Percentiles rank a stretch among this genome's conserved stretches.
phyloP scores from a whole-genome alignment of 2,329 filamentous ascomycete species.

The Arthrobotrys megalospora region DNA sequence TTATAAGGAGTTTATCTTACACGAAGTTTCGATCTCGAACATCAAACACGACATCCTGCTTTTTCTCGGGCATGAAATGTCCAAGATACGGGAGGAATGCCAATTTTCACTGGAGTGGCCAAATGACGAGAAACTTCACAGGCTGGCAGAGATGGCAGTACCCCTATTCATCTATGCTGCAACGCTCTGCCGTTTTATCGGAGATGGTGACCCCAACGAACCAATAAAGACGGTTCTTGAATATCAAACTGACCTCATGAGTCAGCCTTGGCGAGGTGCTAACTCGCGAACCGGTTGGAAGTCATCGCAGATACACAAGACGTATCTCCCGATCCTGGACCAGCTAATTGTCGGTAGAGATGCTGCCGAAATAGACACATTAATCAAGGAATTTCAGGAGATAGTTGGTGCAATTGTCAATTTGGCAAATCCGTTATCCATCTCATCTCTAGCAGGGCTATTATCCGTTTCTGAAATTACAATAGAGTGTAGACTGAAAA shows the following conservation, averaged over 20 bases:
- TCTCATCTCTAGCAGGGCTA: neutral
- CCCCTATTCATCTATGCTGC: conserved; percentile 65
- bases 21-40: neutral
- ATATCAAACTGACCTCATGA: neutral
- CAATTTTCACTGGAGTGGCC: conserved; percentile 53
- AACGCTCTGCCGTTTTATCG: conserved; percentile 65
- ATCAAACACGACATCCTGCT: conserved; percentile 65
- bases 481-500: neutral
- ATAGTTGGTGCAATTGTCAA: conserved; percentile 15
- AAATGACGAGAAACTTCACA: conserved; percentile 50
- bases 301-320: neutral
- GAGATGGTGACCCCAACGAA: conserved; percentile 20
- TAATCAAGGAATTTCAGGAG: neutral
- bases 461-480: neutral
- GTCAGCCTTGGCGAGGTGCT: neutral
- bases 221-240: conserved; percentile 6
- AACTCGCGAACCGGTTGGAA: too few species aligned
- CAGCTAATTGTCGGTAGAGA: neutral
- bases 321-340: conserved; percentile 28
- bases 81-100: conserved; percentile 48
- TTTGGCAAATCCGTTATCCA: conserved; percentile 4
- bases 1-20: conserved; percentile 43
- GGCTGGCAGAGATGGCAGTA: conserved; percentile 60
- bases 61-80: conserved; percentile 61
- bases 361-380: neutral